Evolutionary conservation across 2,329 filamentous ascomycete genomes (phyloP), one percentile per base, ranked within the genome.

Genomic region (Emydomyces testavorans): DNA sequence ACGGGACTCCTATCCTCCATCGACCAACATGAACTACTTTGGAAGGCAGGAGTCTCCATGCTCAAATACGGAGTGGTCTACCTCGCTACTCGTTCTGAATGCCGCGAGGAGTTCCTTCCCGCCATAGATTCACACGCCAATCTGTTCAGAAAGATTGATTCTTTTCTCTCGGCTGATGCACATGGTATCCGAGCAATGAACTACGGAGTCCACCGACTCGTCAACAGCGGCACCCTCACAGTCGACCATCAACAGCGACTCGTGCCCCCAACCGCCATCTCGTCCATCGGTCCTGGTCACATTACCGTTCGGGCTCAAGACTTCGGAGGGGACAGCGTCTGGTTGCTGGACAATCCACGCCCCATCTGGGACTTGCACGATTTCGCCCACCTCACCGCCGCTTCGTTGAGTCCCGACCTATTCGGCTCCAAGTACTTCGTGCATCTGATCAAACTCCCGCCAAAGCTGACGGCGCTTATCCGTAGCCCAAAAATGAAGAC

Each of bases 401-500:
- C 45, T 7, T 47, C 45, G 2, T 2, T 47, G 21, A 18, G 35
- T 26, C 24, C 45, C 13, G 45, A 47, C 13, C 13, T 47, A 40
- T 47, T 26, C 45, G 45, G 45, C 11, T 47, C 45, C 24, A 47
- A 47, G 26, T 47, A 47, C 23, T 47, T 18, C 11, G n/a, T 20
- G 35, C 35, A 47, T 31, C 45, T 47, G 7, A 23, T 35, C 10
- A 34, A 31, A 6, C 45, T 47, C 8, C 45, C 45, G 11, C 24
- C 24, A 24, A 31, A 40, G 13, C 36, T 47, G 6, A 47, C 45
- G 11, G 45, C 45, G 10, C 36, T 40, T 8, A 32, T 47, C 6
- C 34, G 45, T 11, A 43, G 40, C n/a, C 46, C 37, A 24, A 42
- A 18, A 23, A 49, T 49, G 46, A 49, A 35, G 23, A 49, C 46